A percentile compares a stretch with the other conserved stretches of the same genome.
These are phyloP conservation scores for Aphanomyces astaci DNA, from an alignment of 352 stramenopile species.

Conservation along the genomic window DNA sequence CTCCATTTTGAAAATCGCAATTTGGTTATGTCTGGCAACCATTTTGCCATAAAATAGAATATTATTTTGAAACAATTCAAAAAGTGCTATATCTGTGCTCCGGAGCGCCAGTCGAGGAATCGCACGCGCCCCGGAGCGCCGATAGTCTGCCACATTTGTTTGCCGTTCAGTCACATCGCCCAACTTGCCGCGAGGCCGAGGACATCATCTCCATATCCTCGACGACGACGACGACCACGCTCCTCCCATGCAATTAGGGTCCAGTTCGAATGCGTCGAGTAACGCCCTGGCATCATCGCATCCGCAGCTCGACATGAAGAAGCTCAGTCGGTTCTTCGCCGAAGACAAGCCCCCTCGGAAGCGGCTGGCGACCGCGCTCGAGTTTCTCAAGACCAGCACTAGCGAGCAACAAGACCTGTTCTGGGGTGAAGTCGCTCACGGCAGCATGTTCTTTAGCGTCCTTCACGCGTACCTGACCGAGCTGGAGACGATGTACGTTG, in stretches of 20 bases:
- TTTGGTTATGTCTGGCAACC: no score
- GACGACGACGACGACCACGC: background rate
- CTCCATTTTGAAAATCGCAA: no score
- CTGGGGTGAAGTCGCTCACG: slow-evolving; percentile 63
- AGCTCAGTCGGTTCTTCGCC: slow-evolving; percentile 80
- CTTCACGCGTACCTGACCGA: slow-evolving; percentile 75
- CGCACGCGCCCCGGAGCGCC: background rate
- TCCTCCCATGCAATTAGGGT: background rate
- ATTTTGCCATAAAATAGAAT: no score
- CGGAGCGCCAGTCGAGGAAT: background rate
- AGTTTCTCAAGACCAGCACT: slow-evolving; percentile 66
- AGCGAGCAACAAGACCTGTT: slow-evolving; percentile 48
- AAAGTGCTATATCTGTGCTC: background rate
- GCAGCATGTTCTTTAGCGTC: slow-evolving; percentile 63
- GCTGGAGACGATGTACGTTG: slow-evolving; percentile 67
- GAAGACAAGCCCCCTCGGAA: slow-evolving; percentile 74
- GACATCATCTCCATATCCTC: background rate
- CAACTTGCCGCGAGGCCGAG: background rate
- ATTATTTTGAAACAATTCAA: no score
- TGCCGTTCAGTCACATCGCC: slow-evolving; percentile 6
- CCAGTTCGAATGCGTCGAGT: background rate
- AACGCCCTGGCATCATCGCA: background rate
- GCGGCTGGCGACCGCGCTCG: slow-evolving; percentile 69
- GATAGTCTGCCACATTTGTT: background rate
- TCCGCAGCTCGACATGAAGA: slow-evolving; percentile 48